Conservation (phyloP, 2,329 filamentous ascomycete genomes). For the Microsporum ferrugineum region DNA sequence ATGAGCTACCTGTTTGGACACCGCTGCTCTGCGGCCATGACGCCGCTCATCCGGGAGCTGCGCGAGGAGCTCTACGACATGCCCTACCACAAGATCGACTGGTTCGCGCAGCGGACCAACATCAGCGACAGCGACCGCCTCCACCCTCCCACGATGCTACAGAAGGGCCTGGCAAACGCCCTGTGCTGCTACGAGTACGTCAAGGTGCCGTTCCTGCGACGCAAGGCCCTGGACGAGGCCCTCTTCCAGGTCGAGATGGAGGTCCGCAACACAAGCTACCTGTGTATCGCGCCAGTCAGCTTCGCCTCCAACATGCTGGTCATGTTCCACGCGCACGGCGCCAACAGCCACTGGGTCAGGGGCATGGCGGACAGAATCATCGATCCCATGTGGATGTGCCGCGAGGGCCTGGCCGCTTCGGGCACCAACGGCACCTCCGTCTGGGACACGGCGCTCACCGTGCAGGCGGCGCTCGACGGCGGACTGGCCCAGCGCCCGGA, state of each 20-base stretch:
- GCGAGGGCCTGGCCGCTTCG: not conserved
- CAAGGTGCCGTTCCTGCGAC: not conserved
- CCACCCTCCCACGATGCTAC: not conserved
- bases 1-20: conserved; percentile 1
- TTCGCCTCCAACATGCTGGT: conserved; percentile 4
- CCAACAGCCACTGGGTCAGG: conserved; percentile 3
- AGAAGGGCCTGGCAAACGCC: not conserved
- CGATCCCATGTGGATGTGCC: conserved; percentile 3
- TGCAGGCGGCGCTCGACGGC: conserved; percentile 4
- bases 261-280: not conserved
- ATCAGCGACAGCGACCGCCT: not conserved
- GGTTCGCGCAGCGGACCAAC: not conserved
- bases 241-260: conserved; percentile 6
- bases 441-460: conserved; percentile 7
- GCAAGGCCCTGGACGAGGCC: not conserved
- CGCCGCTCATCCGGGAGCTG: not conserved
- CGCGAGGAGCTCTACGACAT: conserved; percentile 6
- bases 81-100: conserved; percentile 7
- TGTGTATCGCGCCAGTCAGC: not conserved
- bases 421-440: not conserved
- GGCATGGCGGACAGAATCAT: conserved; percentile 3
- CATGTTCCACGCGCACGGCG: conserved; percentile 4
- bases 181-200: not conserved
- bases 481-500: not conserved
- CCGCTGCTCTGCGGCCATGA: not conserved